phyloP scores from a whole-genome alignment of 768 basidiomycete species.

The Pulveroboletus sp. region DNA sequence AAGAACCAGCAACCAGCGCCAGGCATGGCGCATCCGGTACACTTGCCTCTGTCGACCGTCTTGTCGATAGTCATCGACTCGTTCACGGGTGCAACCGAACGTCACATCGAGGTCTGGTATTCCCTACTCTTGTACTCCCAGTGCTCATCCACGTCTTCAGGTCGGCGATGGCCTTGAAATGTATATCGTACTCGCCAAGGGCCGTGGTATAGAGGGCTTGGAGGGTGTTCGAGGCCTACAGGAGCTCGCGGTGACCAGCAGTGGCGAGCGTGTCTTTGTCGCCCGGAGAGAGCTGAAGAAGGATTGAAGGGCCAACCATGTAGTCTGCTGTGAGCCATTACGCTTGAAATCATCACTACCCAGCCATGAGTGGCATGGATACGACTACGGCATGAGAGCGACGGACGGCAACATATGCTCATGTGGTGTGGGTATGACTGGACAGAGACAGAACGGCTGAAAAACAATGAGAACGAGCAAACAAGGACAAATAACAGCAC shows the following conservation, averaged over 20 bases:
- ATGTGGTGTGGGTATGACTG: background rate
- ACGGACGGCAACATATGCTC: too few relatives aligned
- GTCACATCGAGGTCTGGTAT: constrained; percentile 87
- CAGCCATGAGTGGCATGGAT: too few relatives aligned
- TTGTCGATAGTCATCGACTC: constrained; percentile 89
- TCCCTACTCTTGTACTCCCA: background rate
- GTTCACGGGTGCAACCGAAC: constrained; percentile 95
- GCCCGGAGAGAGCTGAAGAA: constrained; percentile 78
- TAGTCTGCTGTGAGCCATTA: too few relatives aligned
- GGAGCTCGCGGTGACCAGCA: constrained; percentile 57
- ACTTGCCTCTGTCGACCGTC: constrained; percentile 77
- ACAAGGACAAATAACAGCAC: constrained; percentile 23
- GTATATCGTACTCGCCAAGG: constrained; percentile 76
- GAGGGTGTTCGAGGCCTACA: constrained; percentile 51
- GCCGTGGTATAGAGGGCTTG: constrained; percentile 54
- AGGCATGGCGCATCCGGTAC: constrained; percentile 68
- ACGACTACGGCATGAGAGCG: too few relatives aligned
- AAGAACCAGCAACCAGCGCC: constrained; percentile 84
- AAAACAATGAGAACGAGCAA: constrained; percentile 13
- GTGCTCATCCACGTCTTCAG: constrained; percentile 33
- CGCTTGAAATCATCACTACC: too few relatives aligned
- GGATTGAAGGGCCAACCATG: constrained; percentile 42
- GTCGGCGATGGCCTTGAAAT: constrained; percentile 96
- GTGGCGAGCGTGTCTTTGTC: constrained; percentile 73
- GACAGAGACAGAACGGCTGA: too few relatives aligned